Evolutionary conservation across 176 grass and related monocot genomes (phyloP).

Genomic region (Musa troglodytarum): DNA sequence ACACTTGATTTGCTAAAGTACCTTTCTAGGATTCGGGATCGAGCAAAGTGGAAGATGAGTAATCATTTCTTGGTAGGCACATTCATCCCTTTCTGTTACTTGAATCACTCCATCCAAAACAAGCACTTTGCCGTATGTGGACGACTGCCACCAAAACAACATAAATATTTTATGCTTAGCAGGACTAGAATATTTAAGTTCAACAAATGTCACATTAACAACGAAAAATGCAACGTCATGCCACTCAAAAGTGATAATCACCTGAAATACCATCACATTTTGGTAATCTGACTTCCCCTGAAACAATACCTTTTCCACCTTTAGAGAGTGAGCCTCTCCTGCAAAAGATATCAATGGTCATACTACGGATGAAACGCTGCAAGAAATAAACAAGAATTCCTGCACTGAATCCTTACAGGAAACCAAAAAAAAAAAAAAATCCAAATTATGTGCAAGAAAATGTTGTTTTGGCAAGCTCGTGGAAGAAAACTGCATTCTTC

Average conservation of each 20-base stretch:
- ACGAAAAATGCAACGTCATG: background rate
- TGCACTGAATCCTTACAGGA: background rate
- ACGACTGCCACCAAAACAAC: slow-evolving; percentile 39
- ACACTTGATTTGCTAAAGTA: slow-evolving; percentile 10
- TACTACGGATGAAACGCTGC: background rate
- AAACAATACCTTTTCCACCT: slow-evolving; percentile 84
- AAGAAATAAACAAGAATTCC: background rate
- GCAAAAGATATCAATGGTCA: slow-evolving; percentile 1
- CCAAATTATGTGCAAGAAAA: too few species aligned
- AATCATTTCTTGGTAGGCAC: slow-evolving; percentile 97
- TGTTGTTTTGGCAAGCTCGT: too few species aligned
- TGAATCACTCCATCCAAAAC: slow-evolving; percentile 94
- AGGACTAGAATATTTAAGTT: background rate
- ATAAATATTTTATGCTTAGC: background rate
- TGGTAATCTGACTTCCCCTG: slow-evolving; percentile 87
- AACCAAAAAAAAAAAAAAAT: background rate
- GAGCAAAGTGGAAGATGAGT: slow-evolving; percentile 89
- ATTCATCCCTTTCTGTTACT: slow-evolving; percentile 81
- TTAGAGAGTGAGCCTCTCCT: slow-evolving; percentile 95
- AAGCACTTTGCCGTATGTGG: slow-evolving; percentile 88
- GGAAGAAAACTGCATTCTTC: too few species aligned
- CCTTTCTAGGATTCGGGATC: slow-evolving; percentile 87
- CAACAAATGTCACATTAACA: background rate
- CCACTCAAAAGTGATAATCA: slow-evolving; percentile 1
- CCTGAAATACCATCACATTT: slow-evolving; percentile 93